These are phyloP conservation scores for Medicago lupulina DNA, from an alignment of 306 rosid genomes.

Conservation along the genomic window DNA sequence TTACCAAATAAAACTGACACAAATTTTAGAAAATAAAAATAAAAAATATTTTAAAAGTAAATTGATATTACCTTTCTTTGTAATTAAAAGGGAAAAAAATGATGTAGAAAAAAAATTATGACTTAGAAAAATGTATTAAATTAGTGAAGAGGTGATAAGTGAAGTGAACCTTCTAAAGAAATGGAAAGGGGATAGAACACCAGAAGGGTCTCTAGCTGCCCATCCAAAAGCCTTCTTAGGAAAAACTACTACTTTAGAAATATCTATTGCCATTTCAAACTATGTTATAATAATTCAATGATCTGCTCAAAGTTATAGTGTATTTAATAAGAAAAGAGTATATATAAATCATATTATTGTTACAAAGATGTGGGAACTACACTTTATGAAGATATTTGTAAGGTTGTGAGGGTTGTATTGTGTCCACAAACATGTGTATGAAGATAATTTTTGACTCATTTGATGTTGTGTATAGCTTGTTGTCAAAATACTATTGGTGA, in stretches of 20 bases:
- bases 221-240: conserved; percentile 44
- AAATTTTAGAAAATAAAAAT: too few relatives aligned
- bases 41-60: too few relatives aligned
- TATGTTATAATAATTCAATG: not conserved
- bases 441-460: too few relatives aligned
- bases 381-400: not conserved
- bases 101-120: too few relatives aligned
- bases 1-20: too few relatives aligned
- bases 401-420: not conserved
- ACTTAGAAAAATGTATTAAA: not conserved
- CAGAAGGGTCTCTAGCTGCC: conserved; percentile 52
- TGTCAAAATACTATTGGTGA: too few relatives aligned
- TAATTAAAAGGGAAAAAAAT: too few relatives aligned
- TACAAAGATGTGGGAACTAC: not conserved
- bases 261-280: not conserved
- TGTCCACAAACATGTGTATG: not conserved
- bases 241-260: not conserved
- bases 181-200: conserved; percentile 52
- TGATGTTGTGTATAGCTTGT: too few relatives aligned
- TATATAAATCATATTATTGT: too few relatives aligned
- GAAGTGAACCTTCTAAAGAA: conserved; percentile 51
- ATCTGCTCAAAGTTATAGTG: too few relatives aligned
- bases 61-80: too few relatives aligned
- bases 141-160: not conserved
- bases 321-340: not conserved